phyloP scores from a whole-genome alignment of 2,329 filamentous ascomycete species.

The Periglandula ipomoeae region DNA sequence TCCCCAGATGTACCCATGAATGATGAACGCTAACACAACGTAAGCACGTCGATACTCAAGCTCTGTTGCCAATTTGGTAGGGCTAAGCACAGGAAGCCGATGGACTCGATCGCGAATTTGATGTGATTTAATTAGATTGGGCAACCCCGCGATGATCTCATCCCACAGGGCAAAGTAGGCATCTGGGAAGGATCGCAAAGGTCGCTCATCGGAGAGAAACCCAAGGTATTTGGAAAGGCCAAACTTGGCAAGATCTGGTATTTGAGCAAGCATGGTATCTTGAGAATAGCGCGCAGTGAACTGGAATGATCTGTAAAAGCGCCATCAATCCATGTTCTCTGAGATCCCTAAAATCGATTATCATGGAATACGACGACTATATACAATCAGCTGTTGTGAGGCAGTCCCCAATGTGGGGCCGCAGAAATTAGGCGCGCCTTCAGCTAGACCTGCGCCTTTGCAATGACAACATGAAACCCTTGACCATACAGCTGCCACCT shows the following conservation, averaged over 20 bases:
- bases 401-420: no score
- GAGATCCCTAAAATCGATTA: no score
- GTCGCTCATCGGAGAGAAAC: slow-evolving; percentile 1
- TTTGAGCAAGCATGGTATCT: no score
- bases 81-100: slow-evolving; percentile 6
- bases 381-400: no score
- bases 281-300: no score
- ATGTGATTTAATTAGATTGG: slow-evolving; percentile 3
- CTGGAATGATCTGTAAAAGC: no score
- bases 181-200: background rate
- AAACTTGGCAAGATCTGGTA: no score
- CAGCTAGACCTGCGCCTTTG: background rate
- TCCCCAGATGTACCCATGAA: slow-evolving; percentile 13
- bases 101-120: slow-evolving; percentile 1
- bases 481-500: no score
- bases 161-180: slow-evolving; percentile 6
- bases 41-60: slow-evolving; percentile 10
- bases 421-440: background rate
- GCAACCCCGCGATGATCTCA: slow-evolving; percentile 4
- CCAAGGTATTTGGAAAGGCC: slow-evolving; percentile 1
- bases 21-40: slow-evolving; percentile 12
- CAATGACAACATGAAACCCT: background rate
- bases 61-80: slow-evolving; percentile 5
- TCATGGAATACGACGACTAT: background rate
- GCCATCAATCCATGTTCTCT: no score